These are phyloP conservation scores for Lichtheimia hyalospora DNA, from an alignment of 371 early-diverging fungal species.

Conservation along the genomic window DNA sequence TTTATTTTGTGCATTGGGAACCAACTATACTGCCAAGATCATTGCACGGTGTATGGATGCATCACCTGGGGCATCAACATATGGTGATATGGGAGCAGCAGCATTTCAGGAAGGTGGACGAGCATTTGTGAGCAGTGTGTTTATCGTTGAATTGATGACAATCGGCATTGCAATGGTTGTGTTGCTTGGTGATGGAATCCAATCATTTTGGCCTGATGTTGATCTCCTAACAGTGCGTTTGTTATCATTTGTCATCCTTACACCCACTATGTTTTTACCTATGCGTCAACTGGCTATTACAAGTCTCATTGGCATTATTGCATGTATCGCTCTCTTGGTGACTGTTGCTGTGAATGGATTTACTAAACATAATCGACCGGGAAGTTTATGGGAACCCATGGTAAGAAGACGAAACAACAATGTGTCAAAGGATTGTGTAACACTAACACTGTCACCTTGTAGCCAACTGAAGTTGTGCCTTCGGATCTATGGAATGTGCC, in stretches of 20 bases:
- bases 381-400: conserved; percentile 54
- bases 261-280: conserved; percentile 33
- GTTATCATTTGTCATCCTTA: conserved; percentile 24
- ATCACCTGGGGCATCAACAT: conserved; percentile 31
- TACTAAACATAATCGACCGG: conserved; percentile 43
- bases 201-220: conserved; percentile 22
- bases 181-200: conserved; percentile 32
- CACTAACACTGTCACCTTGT: neutral
- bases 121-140: conserved; percentile 41
- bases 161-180: conserved; percentile 42
- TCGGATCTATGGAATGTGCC: conserved; percentile 19
- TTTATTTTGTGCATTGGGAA: conserved; percentile 43
- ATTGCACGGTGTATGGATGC: conserved; percentile 38
- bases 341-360: conserved; percentile 46
- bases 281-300: conserved; percentile 46
- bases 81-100: conserved; percentile 66
- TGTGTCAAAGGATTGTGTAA: neutral
- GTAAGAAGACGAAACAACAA: conserved; percentile 16
- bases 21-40: conserved; percentile 58
- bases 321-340: conserved; percentile 28
- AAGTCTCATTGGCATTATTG: conserved; percentile 45
- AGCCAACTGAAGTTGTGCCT: conserved; percentile 28
- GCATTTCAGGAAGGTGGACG: conserved; percentile 62
- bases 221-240: conserved; percentile 19
- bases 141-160: conserved; percentile 62